Conservation (phyloP, 352 stramenopile species). For the Peronospora belbahrii region DNA sequence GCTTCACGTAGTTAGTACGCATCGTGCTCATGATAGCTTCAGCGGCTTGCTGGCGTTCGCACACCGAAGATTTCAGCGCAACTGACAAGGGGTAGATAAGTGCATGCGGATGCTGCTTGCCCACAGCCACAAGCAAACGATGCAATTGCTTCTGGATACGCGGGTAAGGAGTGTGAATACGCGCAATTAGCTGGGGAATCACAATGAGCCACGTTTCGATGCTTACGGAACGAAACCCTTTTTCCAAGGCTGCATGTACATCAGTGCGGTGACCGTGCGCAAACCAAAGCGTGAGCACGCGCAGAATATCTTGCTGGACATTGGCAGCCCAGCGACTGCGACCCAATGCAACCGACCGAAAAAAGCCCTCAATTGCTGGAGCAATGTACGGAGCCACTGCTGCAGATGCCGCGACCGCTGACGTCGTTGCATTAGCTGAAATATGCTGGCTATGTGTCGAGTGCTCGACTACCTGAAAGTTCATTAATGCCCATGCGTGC, state of each 20-base stretch:
- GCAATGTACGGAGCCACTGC: conserved; percentile 51
- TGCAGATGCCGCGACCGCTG: conserved; percentile 13
- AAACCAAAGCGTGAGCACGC: conserved; percentile 97
- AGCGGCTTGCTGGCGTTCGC: conserved; percentile 83
- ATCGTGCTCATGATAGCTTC: conserved; percentile 94
- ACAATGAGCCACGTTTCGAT: conserved; percentile 98
- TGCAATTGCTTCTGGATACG: conserved; percentile 79
- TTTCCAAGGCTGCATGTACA: conserved; percentile 69
- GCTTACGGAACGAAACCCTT: conserved; percentile 87
- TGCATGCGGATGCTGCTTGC: conserved; percentile 93
- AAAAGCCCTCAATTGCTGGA: conserved; percentile 87
- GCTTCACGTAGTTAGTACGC: conserved; percentile 86
- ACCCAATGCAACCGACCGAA: conserved; percentile 92
- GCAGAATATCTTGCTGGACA: conserved; percentile 97
- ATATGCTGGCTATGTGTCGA: conserved; percentile 42
- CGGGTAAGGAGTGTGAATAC: conserved; percentile 64
- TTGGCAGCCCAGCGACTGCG: conserved; percentile 93
- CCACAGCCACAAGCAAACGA: conserved; percentile 83
- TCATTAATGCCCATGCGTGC: conserved; percentile 96
- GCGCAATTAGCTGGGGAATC: conserved; percentile 94
- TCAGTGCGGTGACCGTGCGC: conserved; percentile 90
- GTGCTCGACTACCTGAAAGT: conserved; percentile 94
- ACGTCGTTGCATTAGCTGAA: conserved; percentile 23
- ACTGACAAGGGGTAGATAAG: conserved; percentile 98
- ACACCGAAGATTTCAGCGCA: conserved; percentile 91